Conservation (phyloP, 768 basidiomycete species). For the Austroboletus eburneus region DNA sequence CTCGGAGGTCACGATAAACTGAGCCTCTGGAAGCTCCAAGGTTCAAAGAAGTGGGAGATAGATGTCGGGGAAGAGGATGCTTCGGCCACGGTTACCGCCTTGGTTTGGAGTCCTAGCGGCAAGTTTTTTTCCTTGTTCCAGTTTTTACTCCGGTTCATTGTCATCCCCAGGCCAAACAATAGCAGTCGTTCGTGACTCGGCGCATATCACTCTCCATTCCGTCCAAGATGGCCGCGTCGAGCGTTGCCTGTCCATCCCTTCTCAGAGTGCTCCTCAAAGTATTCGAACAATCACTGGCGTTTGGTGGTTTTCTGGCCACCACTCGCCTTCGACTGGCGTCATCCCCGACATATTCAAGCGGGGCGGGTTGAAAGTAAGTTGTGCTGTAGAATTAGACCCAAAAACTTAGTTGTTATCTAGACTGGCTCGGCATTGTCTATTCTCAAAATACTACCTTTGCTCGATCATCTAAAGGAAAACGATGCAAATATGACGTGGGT, state of each 20-base stretch:
- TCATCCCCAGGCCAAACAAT: conserved; percentile 55
- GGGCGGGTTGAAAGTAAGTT: conserved; percentile 56
- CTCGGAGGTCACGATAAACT: conserved; percentile 65
- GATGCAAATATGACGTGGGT: conserved; percentile 61
- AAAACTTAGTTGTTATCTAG: conserved; percentile 34
- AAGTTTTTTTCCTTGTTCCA: conserved; percentile 14
- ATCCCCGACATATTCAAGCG: conserved; percentile 79
- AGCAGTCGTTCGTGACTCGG: conserved; percentile 67
- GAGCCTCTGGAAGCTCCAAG: conserved; percentile 78
- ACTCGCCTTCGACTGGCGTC: conserved; percentile 32
- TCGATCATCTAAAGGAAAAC: conserved; percentile 70
- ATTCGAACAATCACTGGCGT: conserved; percentile 42
- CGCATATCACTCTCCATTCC: conserved; percentile 66
- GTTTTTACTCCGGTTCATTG: conserved; percentile 2
- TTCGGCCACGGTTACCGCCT: conserved; percentile 46
- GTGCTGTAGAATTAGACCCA: not conserved
- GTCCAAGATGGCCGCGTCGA: conserved; percentile 69
- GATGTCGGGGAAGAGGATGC: conserved; percentile 50
- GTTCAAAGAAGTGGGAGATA: conserved; percentile 79
- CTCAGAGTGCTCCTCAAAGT: conserved; percentile 11
- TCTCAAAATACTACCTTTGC: conserved; percentile 61
- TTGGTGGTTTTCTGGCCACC: conserved; percentile 70
- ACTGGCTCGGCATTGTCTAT: conserved; percentile 75
- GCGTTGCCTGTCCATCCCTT: conserved; percentile 40
- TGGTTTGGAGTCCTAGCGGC: conserved; percentile 87